phyloP scores from a whole-genome alignment of 2,329 filamentous ascomycete genomes.

The Verticillium zaregamsianum region DNA sequence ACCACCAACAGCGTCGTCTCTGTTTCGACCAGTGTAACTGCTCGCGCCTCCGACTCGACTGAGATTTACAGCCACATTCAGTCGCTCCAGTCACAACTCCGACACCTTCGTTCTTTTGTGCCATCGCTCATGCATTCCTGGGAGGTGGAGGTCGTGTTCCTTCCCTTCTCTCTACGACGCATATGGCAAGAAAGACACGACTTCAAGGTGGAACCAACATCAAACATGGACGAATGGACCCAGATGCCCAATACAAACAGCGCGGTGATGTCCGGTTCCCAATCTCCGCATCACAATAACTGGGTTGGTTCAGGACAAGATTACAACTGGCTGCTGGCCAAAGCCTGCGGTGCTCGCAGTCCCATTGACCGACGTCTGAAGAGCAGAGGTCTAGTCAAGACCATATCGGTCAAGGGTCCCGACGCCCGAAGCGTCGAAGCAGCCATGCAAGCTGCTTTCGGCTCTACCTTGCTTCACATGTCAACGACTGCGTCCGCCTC shows the following conservation, averaged over 20 bases:
- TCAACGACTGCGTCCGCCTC: constrained; percentile 2
- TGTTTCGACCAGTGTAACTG: constrained; percentile 36
- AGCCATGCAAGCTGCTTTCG: constrained; percentile 60
- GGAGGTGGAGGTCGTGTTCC: constrained; percentile 71
- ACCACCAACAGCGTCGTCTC: constrained; percentile 43
- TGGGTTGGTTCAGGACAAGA: constrained; percentile 42
- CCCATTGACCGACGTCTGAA: constrained; percentile 66
- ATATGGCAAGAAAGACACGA: constrained; percentile 49
- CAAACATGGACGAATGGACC: constrained; percentile 47
- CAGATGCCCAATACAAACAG: constrained; percentile 46
- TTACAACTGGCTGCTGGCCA: constrained; percentile 62
- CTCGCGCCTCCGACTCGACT: constrained; percentile 32
- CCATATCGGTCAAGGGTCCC: constrained; percentile 54
- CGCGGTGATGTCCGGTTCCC: constrained; percentile 37
- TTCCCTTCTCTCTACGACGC: constrained; percentile 62
- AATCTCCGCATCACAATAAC: constrained; percentile 42
- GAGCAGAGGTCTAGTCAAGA: constrained; percentile 68
- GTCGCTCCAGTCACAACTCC: constrained; percentile 44
- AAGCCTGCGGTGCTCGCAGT: constrained; percentile 61
- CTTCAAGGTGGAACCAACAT: constrained; percentile 34
- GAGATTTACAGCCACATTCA: constrained; percentile 49
- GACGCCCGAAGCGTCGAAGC: constrained; percentile 66
- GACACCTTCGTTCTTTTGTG: constrained; percentile 53
- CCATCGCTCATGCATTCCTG: constrained; percentile 64
- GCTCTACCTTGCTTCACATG: constrained; percentile 45